Base-by-base conservation (phyloP, 1,284 basidiomycete genomes). In the Ustilago cynodontis region DNA sequence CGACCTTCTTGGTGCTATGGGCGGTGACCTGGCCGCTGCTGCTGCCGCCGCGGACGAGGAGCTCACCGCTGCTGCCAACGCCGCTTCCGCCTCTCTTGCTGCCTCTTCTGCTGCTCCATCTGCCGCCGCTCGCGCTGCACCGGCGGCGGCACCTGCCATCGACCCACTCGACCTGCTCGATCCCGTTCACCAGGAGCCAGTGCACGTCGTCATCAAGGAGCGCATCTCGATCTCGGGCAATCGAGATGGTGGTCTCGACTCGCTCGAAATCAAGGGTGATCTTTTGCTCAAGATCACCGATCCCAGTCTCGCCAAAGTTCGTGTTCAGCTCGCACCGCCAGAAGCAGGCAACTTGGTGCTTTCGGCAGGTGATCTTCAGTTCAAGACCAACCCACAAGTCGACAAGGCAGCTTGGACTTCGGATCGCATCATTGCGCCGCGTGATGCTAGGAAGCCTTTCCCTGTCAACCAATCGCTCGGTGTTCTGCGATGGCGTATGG, bases 321-420 rank as follows among this genome's bases (percentile, higher is more conserved):
- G 90, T 66, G 88, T 98, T 53, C 87, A 88, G 10, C 90, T 98
- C 35, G 87, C 90, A 1, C 88, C 90, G 1, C 83, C 86, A 3
- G 64, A 81, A 1, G 59, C 77, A 6, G 88, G 90, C 39, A 86
- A 90, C n/a, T 88, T 90, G 13, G 90, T 91, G 70, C 91, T 93
- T 79, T 90, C 91, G 71, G 88, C 72, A 5, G 87, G 88, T 62
- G 91, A 90, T 54, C 87, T 98, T 39, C 94, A 80, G 87, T 97
- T 95, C 90, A 97, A 98, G 88, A 95, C 98, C 81, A 95, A 98
- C 83, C 95, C 96, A 8, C 93, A 97, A 71, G 93, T 97, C 7
- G 93, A 92, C 80, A 97, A 95, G 87, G 94, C 95, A 71, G 88
- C 88, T 0, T 91, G 92, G 56, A 90, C 90, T 0, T 67, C 83